Conservation (phyloP, 768 basidiomycete species). For the Lactarius quietus region DNA sequence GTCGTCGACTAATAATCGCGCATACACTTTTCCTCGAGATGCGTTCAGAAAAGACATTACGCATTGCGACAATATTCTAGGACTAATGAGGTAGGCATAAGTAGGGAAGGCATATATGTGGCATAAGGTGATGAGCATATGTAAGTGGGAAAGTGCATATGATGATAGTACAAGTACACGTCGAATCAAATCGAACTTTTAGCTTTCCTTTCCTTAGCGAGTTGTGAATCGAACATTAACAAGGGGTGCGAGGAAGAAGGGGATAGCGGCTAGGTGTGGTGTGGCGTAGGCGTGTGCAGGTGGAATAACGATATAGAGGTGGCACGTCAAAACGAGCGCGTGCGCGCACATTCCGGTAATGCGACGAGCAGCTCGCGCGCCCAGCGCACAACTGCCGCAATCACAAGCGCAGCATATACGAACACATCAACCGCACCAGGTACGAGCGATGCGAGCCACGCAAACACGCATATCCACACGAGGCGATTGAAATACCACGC, state of each 20-base stretch:
- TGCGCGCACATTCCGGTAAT: neutral
- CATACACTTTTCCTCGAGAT: neutral
- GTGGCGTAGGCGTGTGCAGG: neutral
- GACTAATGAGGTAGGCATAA: neutral
- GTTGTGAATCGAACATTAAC: neutral
- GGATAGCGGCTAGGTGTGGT: neutral
- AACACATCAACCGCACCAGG: neutral
- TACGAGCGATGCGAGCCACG: conserved; percentile 19
- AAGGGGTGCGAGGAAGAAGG: neutral
- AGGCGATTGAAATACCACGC: conserved; percentile 20
- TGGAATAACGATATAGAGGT: too few species aligned
- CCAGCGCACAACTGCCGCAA: neutral
- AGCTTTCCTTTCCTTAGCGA: neutral
- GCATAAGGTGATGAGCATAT: neutral
- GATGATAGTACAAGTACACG: neutral
- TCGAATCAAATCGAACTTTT: neutral
- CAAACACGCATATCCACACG: conserved; percentile 11
- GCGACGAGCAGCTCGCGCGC: neutral
- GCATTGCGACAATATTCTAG: neutral
- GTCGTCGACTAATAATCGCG: conserved; percentile 45
- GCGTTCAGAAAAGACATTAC: neutral
- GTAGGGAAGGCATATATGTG: neutral
- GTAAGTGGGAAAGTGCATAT: neutral
- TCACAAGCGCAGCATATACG: neutral
- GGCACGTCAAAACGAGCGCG: neutral